Evolutionary conservation across 345 rosid genomes (phyloP), one percentile per base, ranked within the genome.

Genomic region (Syzygium oleosum): DNA sequence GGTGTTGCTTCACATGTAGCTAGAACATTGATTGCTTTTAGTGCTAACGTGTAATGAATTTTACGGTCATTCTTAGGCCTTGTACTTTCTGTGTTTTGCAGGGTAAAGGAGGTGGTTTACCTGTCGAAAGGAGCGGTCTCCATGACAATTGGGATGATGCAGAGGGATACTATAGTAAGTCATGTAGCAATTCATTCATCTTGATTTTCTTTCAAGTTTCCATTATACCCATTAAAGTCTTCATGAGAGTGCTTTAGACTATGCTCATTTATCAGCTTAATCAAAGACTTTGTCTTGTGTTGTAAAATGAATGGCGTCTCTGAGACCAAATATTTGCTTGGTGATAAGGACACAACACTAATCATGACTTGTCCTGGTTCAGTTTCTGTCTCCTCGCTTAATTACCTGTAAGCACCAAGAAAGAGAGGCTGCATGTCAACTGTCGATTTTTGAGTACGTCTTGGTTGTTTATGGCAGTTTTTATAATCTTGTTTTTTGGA

Each of bases 121-220:
- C 92, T 59, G 88, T 96, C 61, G 92, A 93, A 55, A 93, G 96
- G 93, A 95, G 97, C 31, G 99, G 96, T 88, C 95, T 98, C 87
- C 91, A 97, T 91, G 99, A 98, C 94, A 98, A 98, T 87, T 98
- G 99, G 99, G 99, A 98, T 94, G 99, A 98, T 89, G 95, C 99
- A 27, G 99, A 94, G 87, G 99, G 99, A 65, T 98, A 98, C 89
- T 98, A 98, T 87, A 95, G 99, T 98, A 94, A 91, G 99, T 92
- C 85, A 46, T 53, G 61, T 38, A 86, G 65, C 61, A 80, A 59
- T 52, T 58, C 29, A 22, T 29, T 41, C 59, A 38, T 58, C 65
- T 84, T 56, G 43, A 77, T 17, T 84, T 51, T 53, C 19, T 63
- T 88, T 41, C n/a, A 46, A 51, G 59, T 23, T 51, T 41, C 61